phyloP scores from a whole-genome alignment of 2,329 filamentous ascomycete genomes.

The Chlorencoelia australis region DNA sequence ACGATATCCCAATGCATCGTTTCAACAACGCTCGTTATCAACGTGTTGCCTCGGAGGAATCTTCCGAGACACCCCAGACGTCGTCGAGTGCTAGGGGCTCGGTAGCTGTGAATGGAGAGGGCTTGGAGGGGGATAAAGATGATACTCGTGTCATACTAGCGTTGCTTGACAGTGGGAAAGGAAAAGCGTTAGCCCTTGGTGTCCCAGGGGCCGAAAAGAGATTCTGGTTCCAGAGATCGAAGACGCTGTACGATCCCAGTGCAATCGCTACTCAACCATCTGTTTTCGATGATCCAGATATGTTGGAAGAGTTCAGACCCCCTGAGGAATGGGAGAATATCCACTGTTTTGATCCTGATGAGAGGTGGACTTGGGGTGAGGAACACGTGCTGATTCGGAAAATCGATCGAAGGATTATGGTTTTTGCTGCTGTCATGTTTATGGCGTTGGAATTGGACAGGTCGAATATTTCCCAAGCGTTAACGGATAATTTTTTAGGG shows the following conservation, averaged over 20 bases:
- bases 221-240: constrained; percentile 20
- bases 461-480: constrained; percentile 47
- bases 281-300: constrained; percentile 19
- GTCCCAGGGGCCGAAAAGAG: constrained; percentile 12
- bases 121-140: constrained; percentile 8
- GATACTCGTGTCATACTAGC: constrained; percentile 1
- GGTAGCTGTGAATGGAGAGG: too few species aligned
- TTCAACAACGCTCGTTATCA: too few species aligned
- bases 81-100: too few species aligned
- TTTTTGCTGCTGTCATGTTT: constrained; percentile 41
- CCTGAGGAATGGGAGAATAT: constrained; percentile 29
- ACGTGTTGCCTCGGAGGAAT: too few species aligned
- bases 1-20: too few species aligned
- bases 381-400: constrained; percentile 22
- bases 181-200: constrained; percentile 8
- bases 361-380: constrained; percentile 31
- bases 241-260: constrained; percentile 12
- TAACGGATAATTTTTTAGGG: constrained; percentile 50
- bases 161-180: constrained; percentile 3
- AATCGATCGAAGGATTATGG: constrained; percentile 27
- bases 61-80: too few species aligned
- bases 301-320: constrained; percentile 16
- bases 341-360: constrained; percentile 30
- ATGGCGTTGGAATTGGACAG: constrained; percentile 52
- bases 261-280: constrained; percentile 20